Evolutionary conservation across 169 alveolate genomes (phyloP), one percentile per base, ranked within the genome.

Genomic region (Theileria annulata): DNA sequence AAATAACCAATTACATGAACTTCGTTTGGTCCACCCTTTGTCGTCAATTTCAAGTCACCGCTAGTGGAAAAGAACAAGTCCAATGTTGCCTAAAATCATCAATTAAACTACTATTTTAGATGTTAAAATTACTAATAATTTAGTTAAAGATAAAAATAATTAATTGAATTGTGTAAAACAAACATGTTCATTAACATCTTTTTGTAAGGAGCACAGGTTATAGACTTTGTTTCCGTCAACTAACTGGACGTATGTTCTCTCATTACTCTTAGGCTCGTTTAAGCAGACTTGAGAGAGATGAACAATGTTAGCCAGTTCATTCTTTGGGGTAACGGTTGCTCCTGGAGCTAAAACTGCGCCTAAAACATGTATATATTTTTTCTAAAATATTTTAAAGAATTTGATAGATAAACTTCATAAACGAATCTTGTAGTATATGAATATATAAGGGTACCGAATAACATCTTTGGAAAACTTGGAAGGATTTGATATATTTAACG

Each of bases 1-100:
- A 91, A 94, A 76, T 92, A 94, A 10, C 97, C 97, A 47, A 93
- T 88, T 48, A 94, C 77, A 82, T 94, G 97, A 6, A 94, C 97
- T 74, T 94, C 97, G 86, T 92, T 93, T 78, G 83, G 85, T 48
- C 95, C 96, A 6, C 96, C 96, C 87, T 91, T 93, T 0, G 94
- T 83, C 54, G 93, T 81, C 33, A 94, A 71, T 71, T 92, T 87
- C 30, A 93, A 77, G 62, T 88, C 95, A 47, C 93, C 88, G 27
- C 75, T 83, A 28, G 95, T 80, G 59, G 96, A 92, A 71, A 94
- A 83, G 85, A 94, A 94, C n/a, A 94, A 71, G 73, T 94, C 97
- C 60, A 94, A 81, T 21, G 86, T 87, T 35, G 96, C 93, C 80
- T 75, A 51, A 13, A 68, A 6, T 30, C 1, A 67, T 30, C 27